Base-by-base conservation (phyloP, 2,329 filamentous ascomycete species). In the Diplodia corticola region DNA sequence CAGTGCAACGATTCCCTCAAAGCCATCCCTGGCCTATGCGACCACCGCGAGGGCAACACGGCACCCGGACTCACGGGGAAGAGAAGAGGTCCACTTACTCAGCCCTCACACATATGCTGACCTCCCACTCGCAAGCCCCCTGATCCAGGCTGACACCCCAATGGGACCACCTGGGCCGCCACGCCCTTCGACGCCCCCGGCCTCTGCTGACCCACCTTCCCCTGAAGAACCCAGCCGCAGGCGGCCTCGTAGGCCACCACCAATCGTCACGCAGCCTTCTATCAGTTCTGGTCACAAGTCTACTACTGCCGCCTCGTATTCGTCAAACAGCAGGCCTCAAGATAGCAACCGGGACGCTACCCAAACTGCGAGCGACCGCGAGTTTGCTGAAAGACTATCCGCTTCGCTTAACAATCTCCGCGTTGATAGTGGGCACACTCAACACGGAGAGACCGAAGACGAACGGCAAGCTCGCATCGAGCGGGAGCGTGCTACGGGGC, bases 181-280 rank as follows among this genome's bases (percentile, higher is more conserved):
- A 53, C 46, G 48, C 22, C 60, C 48, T 51, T 48, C 60, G 44
- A 48, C 48, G 24, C 60, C 60, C n/a, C 60, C 60, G 30, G 60
- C 9, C 9, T 24, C 48, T 63, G 60, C 60, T 63, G 60, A 63
- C 35, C 60, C 60, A 17, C 48, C 60, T 51, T 63, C 60, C 35
- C 60, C 60, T 51, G 48, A 53, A 22, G 44, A 35, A 35, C 44
- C 57, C 22, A 30, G 57, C 35, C 57, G 44, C 28, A 33, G 28
- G 28, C 57, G 57, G 26, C 3, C 20, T n/a, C 44, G 48, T 13
- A 53, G 30, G 35, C 49, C 49, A 15, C 60, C 60, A 53, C 60
- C 60, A 40, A 51, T 63, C 33, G 60, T 63, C n/a, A 63, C 60
- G 26, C 48, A 53, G 30, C 30, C 48, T 50, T 46, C 22, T 20